phyloP scores from a whole-genome alignment of 116 monocot species.

The Phalaenopsis hybrid region DNA sequence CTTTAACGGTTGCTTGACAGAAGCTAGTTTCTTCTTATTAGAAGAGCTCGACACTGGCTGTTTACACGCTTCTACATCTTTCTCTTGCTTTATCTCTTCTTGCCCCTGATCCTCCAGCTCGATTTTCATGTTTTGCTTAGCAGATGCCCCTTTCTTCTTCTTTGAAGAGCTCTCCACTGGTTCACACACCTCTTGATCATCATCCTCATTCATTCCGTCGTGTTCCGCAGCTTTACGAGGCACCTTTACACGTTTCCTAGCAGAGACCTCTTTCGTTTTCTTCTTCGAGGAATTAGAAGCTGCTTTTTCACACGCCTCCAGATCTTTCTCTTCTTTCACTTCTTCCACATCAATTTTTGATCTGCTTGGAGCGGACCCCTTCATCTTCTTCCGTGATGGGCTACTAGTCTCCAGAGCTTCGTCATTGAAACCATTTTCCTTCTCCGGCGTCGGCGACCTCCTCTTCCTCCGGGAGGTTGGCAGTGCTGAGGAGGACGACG shows the following conservation, averaged over 20 bases:
- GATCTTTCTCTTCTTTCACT: not conserved
- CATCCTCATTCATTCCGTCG: not conserved
- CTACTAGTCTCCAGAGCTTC: not conserved
- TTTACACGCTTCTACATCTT: not conserved
- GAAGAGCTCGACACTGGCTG: not conserved
- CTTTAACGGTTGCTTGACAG: not conserved
- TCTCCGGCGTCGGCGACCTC: not conserved
- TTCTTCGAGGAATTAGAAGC: not conserved
- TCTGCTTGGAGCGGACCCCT: not conserved
- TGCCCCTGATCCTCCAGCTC: not conserved
- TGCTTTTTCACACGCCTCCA: not conserved
- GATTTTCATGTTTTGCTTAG: not conserved
- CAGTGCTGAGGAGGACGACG: not conserved
- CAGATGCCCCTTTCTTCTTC: not conserved
- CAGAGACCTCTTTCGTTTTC: not conserved
- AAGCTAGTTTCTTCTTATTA: not conserved
- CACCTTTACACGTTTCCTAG: not conserved
- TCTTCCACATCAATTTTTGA: not conserved
- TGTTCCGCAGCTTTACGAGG: not conserved
- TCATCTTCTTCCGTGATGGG: not conserved
- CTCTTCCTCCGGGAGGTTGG: slow-evolving; percentile 3
- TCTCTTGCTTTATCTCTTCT: not conserved
- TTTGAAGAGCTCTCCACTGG: not conserved
- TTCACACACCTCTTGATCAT: not conserved
- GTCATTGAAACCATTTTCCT: not conserved